Conservation (phyloP, 2,329 filamentous ascomycete genomes). For the Colletotrichum falcatum region DNA sequence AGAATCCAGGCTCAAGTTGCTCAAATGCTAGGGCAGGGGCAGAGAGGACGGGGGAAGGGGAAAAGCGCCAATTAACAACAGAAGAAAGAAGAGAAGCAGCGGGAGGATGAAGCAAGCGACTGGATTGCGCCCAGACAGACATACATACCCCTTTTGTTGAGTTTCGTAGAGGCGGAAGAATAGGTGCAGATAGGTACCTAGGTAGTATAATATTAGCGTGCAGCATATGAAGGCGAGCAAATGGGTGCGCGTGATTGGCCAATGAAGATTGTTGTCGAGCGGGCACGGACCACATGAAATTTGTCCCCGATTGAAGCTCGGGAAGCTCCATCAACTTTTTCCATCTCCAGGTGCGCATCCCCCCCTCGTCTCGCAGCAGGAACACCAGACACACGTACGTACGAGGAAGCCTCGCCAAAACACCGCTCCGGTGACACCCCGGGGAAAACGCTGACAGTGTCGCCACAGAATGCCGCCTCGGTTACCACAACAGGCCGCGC, state of each 20-base stretch:
- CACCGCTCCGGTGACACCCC: too few relatives aligned
- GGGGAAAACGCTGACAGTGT: not conserved
- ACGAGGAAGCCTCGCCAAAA: not conserved
- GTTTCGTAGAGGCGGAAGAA: too few relatives aligned
- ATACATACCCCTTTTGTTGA: not conserved
- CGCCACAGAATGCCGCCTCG: slow-evolving; percentile 37
- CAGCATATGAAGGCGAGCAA: not conserved
- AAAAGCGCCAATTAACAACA: too few relatives aligned
- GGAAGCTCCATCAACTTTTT: slow-evolving; percentile 38
- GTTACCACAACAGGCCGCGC: slow-evolving; percentile 39
- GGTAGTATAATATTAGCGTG: too few relatives aligned
- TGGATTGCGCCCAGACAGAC: too few relatives aligned
- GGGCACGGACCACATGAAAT: slow-evolving; percentile 40
- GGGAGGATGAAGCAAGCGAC: too few relatives aligned
- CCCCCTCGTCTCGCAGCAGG: slow-evolving; percentile 22
- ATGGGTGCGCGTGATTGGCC: slow-evolving; percentile 33
- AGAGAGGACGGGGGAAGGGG: too few relatives aligned
- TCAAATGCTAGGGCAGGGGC: too few relatives aligned
- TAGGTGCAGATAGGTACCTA: too few relatives aligned
- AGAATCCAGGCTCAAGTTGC: not conserved
- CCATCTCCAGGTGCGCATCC: slow-evolving; percentile 25
- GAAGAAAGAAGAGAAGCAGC: too few relatives aligned
- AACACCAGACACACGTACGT: slow-evolving; percentile 35
- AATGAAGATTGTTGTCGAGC: not conserved
- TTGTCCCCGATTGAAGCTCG: slow-evolving; percentile 37